Conservation (phyloP, 2,329 filamentous ascomycete genomes). For the Fusarium protoensiforme region DNA sequence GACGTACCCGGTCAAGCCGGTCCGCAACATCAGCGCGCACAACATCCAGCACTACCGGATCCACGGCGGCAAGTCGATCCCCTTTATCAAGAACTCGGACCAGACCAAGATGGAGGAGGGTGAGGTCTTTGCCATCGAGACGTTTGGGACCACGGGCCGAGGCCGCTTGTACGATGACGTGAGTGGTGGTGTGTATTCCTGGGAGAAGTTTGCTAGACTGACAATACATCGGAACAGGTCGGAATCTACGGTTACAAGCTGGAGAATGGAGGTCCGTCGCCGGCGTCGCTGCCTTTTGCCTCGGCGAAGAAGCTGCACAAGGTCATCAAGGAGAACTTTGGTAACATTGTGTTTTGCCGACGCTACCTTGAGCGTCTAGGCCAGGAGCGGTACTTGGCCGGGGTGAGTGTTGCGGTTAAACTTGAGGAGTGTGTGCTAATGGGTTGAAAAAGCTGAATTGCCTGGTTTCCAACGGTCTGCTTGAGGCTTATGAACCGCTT, state of each 20-base stretch:
- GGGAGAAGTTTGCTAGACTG: not conserved
- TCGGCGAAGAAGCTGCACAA: constrained; percentile 68
- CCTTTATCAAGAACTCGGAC: constrained; percentile 85
- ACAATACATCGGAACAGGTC: constrained; percentile 44
- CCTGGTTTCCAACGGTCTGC: constrained; percentile 65
- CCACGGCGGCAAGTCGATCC: constrained; percentile 89
- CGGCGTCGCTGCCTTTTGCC: constrained; percentile 54
- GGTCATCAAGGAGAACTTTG: constrained; percentile 71
- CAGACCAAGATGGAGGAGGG: constrained; percentile 96
- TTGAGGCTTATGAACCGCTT: constrained; percentile 67
- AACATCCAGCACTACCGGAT: constrained; percentile 88
- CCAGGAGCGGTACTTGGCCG: constrained; percentile 66
- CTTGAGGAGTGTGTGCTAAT: constrained; percentile 17
- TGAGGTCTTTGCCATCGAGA: constrained; percentile 92
- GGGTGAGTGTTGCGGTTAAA: constrained; percentile 50
- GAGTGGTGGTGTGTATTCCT: constrained; percentile 26
- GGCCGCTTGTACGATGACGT: constrained; percentile 85
- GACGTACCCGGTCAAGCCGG: constrained; percentile 81
- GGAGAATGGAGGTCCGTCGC: constrained; percentile 49
- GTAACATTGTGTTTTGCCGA: constrained; percentile 69
- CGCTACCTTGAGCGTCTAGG: constrained; percentile 74
- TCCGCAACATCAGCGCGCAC: constrained; percentile 86
- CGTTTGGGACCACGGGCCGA: constrained; percentile 89
- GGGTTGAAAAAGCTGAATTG: constrained; percentile 62
- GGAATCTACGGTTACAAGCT: constrained; percentile 65